Evolutionary conservation across 371 early-diverging fungal species (phyloP).

Genomic region (Chytridiales sp.): DNA sequence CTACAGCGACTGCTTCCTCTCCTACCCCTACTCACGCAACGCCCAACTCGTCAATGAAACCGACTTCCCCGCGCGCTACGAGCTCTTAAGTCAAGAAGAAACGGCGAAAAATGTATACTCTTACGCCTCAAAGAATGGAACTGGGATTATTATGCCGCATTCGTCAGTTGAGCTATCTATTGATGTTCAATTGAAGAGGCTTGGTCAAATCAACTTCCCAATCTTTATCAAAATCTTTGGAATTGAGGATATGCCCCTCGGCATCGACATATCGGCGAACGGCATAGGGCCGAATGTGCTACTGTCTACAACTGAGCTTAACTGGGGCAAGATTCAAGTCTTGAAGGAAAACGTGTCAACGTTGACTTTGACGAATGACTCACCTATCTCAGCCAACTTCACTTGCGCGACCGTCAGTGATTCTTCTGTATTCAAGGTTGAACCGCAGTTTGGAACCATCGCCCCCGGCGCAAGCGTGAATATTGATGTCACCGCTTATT

Average conservation of each 20-base stretch:
- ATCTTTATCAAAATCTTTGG: constrained; percentile 42
- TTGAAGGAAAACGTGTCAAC: constrained; percentile 23
- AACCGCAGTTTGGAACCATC: constrained; percentile 37
- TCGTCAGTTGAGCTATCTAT: constrained; percentile 31
- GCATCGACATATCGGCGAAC: constrained; percentile 41
- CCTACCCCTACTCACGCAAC: constrained; percentile 28
- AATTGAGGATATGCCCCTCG: constrained; percentile 36
- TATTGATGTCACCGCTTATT: constrained; percentile 44
- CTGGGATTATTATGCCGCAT: constrained; percentile 45
- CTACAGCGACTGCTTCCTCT: constrained; percentile 45
- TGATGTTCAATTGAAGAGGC: constrained; percentile 37
- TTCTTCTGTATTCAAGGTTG: constrained; percentile 41
- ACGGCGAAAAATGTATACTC: constrained; percentile 37
- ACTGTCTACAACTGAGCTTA: constrained; percentile 41
- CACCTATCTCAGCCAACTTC: constrained; percentile 50
- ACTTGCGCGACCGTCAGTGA: constrained; percentile 38
- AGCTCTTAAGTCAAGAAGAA: constrained; percentile 44
- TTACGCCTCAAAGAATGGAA: constrained; percentile 34
- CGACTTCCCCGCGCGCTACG: constrained; percentile 41
- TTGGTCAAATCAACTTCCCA: constrained; percentile 46
- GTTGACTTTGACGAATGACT: constrained; percentile 45
- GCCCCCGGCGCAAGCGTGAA: constrained; percentile 25
- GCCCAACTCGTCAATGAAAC: constrained; percentile 46
- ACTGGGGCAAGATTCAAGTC: constrained; percentile 56
- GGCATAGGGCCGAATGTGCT: constrained; percentile 53